Evolutionary conservation across 345 rosid species (phyloP).

Genomic region (Eucalyptus curtisii): DNA sequence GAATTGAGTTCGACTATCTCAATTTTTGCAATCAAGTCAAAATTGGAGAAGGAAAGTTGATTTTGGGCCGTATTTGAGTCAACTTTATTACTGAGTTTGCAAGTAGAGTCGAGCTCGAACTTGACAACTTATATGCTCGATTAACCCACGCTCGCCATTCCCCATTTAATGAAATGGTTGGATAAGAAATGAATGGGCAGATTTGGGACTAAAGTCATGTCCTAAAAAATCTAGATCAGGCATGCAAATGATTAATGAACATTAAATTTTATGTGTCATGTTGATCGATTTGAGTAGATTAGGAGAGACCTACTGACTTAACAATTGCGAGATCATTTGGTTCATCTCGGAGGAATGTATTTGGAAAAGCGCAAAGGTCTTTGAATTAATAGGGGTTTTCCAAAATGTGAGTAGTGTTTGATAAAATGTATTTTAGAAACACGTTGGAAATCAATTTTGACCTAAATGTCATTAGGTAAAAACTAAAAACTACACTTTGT

Average conservation of each 20-base stretch:
- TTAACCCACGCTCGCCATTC: neutral
- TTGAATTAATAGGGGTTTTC: too few relatives aligned
- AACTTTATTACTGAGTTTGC: neutral
- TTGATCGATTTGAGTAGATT: neutral
- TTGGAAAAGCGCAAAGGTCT: too few relatives aligned
- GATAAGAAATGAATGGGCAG: neutral
- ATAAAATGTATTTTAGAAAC: too few relatives aligned
- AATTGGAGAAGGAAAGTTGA: neutral
- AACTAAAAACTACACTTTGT: too few relatives aligned
- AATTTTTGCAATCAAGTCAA: neutral
- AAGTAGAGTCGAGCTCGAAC: neutral
- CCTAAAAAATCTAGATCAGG: neutral
- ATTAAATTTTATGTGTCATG: rapidly evolving
- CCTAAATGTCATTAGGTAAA: too few relatives aligned
- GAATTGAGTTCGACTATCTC: rapidly evolving
- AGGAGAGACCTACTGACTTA: neutral
- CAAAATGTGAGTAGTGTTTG: too few relatives aligned
- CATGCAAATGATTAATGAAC: neutral
- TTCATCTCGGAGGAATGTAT: rapidly evolving
- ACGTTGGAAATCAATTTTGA: too few relatives aligned
- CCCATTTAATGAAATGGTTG: neutral
- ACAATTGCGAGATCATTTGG: neutral
- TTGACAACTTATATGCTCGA: neutral
- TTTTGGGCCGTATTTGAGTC: neutral
- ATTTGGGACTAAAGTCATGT: neutral